phyloP scores from a whole-genome alignment of 2,329 filamentous ascomycete genomes.

The Alternaria triticimaculans region DNA sequence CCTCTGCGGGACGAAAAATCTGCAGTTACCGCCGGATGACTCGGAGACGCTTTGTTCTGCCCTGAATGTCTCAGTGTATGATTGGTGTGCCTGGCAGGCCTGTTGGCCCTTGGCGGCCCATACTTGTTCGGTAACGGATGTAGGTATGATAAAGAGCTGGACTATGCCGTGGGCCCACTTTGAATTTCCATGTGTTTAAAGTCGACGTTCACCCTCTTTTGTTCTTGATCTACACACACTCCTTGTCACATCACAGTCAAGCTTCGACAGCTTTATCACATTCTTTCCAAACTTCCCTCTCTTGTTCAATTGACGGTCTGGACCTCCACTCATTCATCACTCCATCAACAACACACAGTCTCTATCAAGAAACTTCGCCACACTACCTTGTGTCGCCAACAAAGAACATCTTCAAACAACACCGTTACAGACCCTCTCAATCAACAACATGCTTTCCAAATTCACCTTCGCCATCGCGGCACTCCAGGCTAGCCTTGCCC shows the following conservation, averaged over 20 bases:
- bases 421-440: slow-evolving; percentile 1
- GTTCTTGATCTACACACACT: not conserved
- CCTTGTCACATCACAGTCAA: slow-evolving; percentile 3
- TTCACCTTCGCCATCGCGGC: slow-evolving; percentile 19
- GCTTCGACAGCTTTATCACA: slow-evolving; percentile 15
- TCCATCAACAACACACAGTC: not conserved
- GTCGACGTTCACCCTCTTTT: slow-evolving; percentile 1
- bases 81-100: not conserved
- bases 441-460: slow-evolving; percentile 27
- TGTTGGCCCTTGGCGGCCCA: not conserved
- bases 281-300: slow-evolving; percentile 3
- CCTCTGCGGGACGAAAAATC: slow-evolving; percentile 3
- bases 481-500: slow-evolving; percentile 24
- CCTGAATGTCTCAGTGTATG: slow-evolving; percentile 10
- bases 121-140: not conserved
- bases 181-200: not conserved
- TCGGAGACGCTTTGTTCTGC: not conserved
- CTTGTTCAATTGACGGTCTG: slow-evolving; percentile 6
- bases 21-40: slow-evolving; percentile 5
- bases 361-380: not conserved
- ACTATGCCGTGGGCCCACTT: not conserved
- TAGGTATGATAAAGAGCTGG: not conserved
- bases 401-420: not conserved
- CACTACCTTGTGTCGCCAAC: not conserved
- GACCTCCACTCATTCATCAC: slow-evolving; percentile 4